These are phyloP conservation scores for Lactarius hengduanensis DNA, from an alignment of 768 basidiomycete species.

Conservation along the genomic window DNA sequence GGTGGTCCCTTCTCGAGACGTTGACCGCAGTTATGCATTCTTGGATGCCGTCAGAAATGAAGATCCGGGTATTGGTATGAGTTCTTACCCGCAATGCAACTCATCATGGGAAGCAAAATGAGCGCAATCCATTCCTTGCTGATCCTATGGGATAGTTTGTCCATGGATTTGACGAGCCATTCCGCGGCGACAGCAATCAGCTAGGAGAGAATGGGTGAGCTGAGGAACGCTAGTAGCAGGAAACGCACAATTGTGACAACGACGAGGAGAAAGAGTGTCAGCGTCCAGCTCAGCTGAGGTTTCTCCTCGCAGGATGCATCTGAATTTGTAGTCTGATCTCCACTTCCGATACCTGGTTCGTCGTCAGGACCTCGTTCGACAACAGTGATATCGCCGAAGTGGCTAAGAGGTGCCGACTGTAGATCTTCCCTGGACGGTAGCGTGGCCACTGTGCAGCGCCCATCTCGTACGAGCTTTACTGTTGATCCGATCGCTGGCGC, in stretches of 20 bases:
- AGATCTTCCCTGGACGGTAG: slow-evolving; percentile 23
- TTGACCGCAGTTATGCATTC: slow-evolving; percentile 90
- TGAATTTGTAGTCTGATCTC: background rate
- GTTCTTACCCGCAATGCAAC: slow-evolving; percentile 65
- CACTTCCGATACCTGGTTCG: slow-evolving; percentile 6
- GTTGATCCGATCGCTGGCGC: slow-evolving; percentile 26
- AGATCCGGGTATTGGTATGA: background rate
- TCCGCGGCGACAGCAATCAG: slow-evolving; percentile 63
- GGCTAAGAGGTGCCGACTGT: slow-evolving; percentile 1
- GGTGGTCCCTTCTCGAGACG: slow-evolving; percentile 81
- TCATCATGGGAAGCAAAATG: slow-evolving; percentile 84
- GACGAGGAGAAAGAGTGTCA: slow-evolving; percentile 21
- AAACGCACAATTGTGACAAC: slow-evolving; percentile 25
- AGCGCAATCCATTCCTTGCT: slow-evolving; percentile 88
- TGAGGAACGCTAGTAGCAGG: background rate
- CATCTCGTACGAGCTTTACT: slow-evolving; percentile 28
- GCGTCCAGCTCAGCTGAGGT: slow-evolving; percentile 24
- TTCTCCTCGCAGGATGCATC: slow-evolving; percentile 13
- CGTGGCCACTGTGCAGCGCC: slow-evolving; percentile 23
- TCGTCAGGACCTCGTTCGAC: slow-evolving; percentile 14
- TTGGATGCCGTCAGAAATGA: slow-evolving; percentile 31
- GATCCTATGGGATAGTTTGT: slow-evolving; percentile 66
- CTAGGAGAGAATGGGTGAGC: slow-evolving; percentile 31
- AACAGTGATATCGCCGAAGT: slow-evolving; percentile 9
- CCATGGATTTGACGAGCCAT: slow-evolving; percentile 80